These are phyloP conservation scores for Ustilago hordei DNA, from an alignment of 1,284 basidiomycete species.

Conservation along the genomic window DNA sequence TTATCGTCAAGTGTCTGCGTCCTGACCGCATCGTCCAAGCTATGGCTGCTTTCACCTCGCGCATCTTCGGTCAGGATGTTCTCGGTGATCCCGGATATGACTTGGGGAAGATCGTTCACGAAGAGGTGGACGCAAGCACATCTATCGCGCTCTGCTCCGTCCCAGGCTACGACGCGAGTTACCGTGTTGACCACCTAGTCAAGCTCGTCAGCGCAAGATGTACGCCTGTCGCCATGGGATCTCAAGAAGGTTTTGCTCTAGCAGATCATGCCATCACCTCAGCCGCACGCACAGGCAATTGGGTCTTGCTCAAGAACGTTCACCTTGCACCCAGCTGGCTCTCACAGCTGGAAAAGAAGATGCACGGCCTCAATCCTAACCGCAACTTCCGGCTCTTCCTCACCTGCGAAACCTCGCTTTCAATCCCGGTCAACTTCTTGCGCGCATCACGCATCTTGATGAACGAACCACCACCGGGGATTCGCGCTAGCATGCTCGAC, in stretches of 20 bases:
- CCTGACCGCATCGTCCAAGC: conserved; percentile 89
- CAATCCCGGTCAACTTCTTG: conserved; percentile 66
- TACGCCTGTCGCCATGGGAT: conserved; percentile 67
- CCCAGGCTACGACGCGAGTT: conserved; percentile 66
- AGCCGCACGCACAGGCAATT: conserved; percentile 61
- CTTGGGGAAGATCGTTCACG: conserved; percentile 53
- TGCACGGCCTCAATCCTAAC: conserved; percentile 61
- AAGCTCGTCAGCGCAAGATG: conserved; percentile 51
- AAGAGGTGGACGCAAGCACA: conserved; percentile 57
- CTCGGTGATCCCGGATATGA: conserved; percentile 68
- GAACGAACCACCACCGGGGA: conserved; percentile 68
- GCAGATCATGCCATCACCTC: conserved; percentile 66
- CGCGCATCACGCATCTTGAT: conserved; percentile 65
- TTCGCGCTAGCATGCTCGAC: conserved; percentile 67
- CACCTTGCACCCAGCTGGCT: conserved; percentile 67
- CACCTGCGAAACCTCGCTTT: conserved; percentile 66
- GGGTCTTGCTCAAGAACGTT: conserved; percentile 69
- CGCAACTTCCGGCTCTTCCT: conserved; percentile 66
- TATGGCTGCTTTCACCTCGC: conserved; percentile 79
- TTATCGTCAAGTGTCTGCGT: conserved; percentile 87
- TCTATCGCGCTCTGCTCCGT: conserved; percentile 67
- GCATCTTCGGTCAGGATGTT: conserved; percentile 84
- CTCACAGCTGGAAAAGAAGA: conserved; percentile 66
- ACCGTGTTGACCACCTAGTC: conserved; percentile 63
- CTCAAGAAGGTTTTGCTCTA: conserved; percentile 63